phyloP scores from a whole-genome alignment of 1,284 basidiomycete species.

The Fomitopsis pinicola region DNA sequence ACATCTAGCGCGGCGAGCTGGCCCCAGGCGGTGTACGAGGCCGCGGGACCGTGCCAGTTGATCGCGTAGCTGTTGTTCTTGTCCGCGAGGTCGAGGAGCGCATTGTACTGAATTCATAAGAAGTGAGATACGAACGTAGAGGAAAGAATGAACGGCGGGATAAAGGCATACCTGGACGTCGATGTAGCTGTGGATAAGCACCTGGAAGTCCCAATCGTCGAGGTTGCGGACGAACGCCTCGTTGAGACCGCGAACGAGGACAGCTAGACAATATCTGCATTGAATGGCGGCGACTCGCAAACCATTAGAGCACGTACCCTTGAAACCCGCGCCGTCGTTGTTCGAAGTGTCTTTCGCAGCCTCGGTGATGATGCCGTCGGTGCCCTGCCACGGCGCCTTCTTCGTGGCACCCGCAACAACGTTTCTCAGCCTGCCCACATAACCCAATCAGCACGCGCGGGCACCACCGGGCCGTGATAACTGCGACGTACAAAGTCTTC shows the following conservation, averaged over 20 bases:
- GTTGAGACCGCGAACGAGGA: constrained; percentile 43
- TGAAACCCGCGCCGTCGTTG: constrained; percentile 46
- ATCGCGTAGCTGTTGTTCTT: constrained; percentile 39
- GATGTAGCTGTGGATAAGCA: constrained; percentile 40
- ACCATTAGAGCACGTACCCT: constrained; percentile 28
- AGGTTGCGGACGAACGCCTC: constrained; percentile 36
- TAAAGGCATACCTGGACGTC: constrained; percentile 40
- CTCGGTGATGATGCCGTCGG: constrained; percentile 46
- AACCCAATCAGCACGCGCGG: neutral
- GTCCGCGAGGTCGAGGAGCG: constrained; percentile 42
- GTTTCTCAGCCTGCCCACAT: constrained; percentile 31
- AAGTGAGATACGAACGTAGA: neutral
- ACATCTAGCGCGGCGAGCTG: constrained; percentile 45
- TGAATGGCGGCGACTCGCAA: neutral
- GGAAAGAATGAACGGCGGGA: neutral
- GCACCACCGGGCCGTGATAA: neutral
- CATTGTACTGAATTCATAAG: constrained; percentile 35
- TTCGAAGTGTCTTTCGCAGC: constrained; percentile 34
- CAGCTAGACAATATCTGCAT: constrained; percentile 28
- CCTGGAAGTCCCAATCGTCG: constrained; percentile 31
- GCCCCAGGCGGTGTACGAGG: constrained; percentile 43
- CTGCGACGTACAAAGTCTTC: constrained; percentile 28
- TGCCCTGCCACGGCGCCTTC: constrained; percentile 38
- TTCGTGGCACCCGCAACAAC: constrained; percentile 37
- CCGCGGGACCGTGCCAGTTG: constrained; percentile 39